These are phyloP conservation scores for Pelargonium nanum DNA, from an alignment of 345 rosid species.

Conservation along the genomic window DNA sequence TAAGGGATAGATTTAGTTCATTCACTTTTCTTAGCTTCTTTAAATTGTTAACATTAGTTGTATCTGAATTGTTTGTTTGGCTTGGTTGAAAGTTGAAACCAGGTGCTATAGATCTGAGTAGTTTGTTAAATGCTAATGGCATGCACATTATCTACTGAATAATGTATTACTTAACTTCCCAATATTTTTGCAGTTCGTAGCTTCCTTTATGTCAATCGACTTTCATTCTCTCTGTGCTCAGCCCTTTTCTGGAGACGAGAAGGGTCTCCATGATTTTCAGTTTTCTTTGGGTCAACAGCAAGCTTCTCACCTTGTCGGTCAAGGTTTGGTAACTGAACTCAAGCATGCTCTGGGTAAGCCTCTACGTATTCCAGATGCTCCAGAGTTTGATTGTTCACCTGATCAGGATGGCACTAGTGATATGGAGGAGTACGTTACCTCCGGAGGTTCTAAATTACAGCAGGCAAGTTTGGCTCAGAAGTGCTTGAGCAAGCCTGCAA, in stretches of 20 bases:
- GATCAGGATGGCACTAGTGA: constrained; percentile 29
- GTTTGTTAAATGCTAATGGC: too few species aligned
- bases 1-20: too few species aligned
- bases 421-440: constrained; percentile 17
- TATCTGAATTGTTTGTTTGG: too few species aligned
- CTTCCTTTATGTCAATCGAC: neutral
- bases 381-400: constrained; percentile 14
- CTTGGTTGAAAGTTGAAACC: too few species aligned
- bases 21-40: too few species aligned
- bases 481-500: constrained; percentile 17
- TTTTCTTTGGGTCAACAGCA: constrained; percentile 7
- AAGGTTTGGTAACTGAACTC: constrained; percentile 25
- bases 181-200: neutral
- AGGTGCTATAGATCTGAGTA: too few species aligned
- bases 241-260: neutral
- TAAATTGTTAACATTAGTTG: too few species aligned
- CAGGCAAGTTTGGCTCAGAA: constrained; percentile 14
- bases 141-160: too few species aligned
- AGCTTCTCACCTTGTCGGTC: neutral
- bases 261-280: constrained; percentile 2
- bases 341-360: constrained; percentile 15
- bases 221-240: neutral
- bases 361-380: constrained; percentile 18
- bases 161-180: neutral
- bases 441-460: constrained; percentile 13